Percentiles rank a stretch among this genome's conserved stretches.
These are phyloP conservation scores for Neckera pumila DNA, from an alignment of 225 moss, liverwort and hornwort genomes.

Conservation along the genomic window DNA sequence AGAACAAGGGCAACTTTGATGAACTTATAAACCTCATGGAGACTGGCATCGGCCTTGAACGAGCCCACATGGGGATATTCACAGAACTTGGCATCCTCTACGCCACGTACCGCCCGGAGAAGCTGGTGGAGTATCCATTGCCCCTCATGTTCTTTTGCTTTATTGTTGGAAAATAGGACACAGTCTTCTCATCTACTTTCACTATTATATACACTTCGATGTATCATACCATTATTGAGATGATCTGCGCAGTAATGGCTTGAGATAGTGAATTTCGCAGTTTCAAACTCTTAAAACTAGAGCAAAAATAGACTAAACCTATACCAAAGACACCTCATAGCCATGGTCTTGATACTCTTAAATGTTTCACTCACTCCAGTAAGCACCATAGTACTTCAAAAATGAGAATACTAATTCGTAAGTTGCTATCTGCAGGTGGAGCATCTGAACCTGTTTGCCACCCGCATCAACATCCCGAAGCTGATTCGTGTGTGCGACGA, in stretches of 20 bases:
- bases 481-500: constrained; percentile 84
- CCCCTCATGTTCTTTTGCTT: not conserved
- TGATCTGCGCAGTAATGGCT: no score
- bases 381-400: not conserved
- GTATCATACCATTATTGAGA: no score
- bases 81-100: constrained; percentile 82
- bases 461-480: constrained; percentile 82
- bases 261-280: not conserved
- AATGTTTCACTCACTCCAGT: not conserved
- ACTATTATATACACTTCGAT: not conserved
- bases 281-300: not conserved
- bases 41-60: constrained; percentile 79
- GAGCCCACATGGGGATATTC: constrained; percentile 95
- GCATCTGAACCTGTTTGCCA: constrained; percentile 73
- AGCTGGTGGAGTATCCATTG: constrained; percentile 64
- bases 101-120: constrained; percentile 68
- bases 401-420: not conserved
- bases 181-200: not conserved
- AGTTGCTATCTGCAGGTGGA: constrained; percentile 38
- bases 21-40: constrained; percentile 85
- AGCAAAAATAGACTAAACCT: not conserved
- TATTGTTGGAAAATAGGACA: not conserved
- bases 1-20: constrained; percentile 76
- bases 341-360: not conserved
- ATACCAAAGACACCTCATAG: no score